Conservation (phyloP, 495 filamentous ascomycete genomes). For the Xylaria intraflava region DNA sequence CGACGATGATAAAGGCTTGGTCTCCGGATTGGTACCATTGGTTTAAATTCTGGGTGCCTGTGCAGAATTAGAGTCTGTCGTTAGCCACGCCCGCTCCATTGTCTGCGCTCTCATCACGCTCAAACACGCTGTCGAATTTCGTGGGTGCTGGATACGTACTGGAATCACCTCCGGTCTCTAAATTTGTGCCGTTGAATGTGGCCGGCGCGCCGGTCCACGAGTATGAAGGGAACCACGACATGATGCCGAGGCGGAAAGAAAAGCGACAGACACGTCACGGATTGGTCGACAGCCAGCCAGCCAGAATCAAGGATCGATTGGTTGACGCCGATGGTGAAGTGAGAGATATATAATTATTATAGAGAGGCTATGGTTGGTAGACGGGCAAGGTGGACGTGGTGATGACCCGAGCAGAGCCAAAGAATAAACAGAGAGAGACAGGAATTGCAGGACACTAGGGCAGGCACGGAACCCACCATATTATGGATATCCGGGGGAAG, state of each 20-base stretch:
- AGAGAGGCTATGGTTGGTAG: too few relatives aligned
- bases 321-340: not conserved
- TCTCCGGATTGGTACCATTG: conserved; percentile 67
- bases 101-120: not conserved
- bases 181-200: conserved; percentile 67
- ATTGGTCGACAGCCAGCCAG: not conserved
- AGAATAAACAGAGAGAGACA: not conserved
- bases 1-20: conserved; percentile 81
- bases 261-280: not conserved
- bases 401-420: not conserved
- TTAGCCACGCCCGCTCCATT: conserved; percentile 4
- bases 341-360: too few relatives aligned
- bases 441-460: not conserved
- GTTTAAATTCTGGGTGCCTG: conserved; percentile 73
- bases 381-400: too few relatives aligned
- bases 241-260: conserved; percentile 18
- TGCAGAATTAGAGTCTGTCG: conserved; percentile 4
- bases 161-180: conserved; percentile 69
- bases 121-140: not conserved
- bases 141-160: conserved; percentile 48
- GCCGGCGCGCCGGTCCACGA: conserved; percentile 74
- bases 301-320: not conserved
- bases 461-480: not conserved
- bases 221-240: conserved; percentile 57
- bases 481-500: not conserved